Evolutionary conservation across 1,284 basidiomycete genomes (phyloP), one percentile per base, ranked within the genome.

Genomic region (Ustilago trichophora): DNA sequence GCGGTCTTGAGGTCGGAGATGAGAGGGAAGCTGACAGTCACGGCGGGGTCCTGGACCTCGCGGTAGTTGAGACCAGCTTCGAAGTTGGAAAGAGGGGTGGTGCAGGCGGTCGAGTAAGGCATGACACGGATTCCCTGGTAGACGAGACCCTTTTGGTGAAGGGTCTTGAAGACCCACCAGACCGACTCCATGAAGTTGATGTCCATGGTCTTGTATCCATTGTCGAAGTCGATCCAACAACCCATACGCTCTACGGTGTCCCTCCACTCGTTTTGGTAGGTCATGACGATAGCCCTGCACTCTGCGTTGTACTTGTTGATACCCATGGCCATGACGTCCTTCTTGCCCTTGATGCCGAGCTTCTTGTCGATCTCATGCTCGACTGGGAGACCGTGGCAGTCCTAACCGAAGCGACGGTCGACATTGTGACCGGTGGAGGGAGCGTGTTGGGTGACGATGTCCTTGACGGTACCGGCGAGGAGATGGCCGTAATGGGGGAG

Each of bases 361-460:
- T 88, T 90, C 85, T 98, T 98, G 87, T 99, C 96, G 84, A 99
- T 98, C 85, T 98, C 93, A 84, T 98, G 94, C 84, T 99, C 96
- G 76, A 99, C 94, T 34, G 96, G 96, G 18, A 98, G 87, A 54
- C 95, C 96, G 84, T 98, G 96, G 24, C 95, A 98, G 83, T 99
- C 96, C 96, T 96, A 99, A 47, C 96, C 96, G 82, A 98, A 98
- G 49, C 96, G 88, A 62, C 96, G 90, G 66, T 90, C 88, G 74
- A 99, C 96, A 81, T 98, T 91, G 84, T 89, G 90, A 11, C 96
- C 96, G 46, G 91, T 95, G 33, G 92, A 90, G 82, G 92, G 90
- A 3, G 95, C 95, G 84, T 96, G 92, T 62, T 94, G 87, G 41
- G 94, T 97, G 57, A 97, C 92, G 78, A 97, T 93, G 82, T 97